Conservation (phyloP, 768 basidiomycete genomes). For the Panaeolus cyanescens region DNA sequence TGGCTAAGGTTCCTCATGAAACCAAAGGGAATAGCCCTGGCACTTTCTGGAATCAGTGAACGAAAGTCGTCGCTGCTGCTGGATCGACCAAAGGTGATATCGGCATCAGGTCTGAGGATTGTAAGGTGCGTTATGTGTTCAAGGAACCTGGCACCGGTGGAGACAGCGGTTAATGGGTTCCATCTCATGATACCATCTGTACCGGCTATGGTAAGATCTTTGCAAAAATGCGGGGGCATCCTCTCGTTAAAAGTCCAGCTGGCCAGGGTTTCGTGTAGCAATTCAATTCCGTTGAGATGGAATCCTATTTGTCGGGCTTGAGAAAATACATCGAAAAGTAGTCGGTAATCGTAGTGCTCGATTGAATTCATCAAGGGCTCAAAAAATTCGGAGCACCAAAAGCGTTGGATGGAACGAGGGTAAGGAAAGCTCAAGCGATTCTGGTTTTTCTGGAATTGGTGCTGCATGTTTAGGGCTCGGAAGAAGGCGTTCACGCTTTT, state of each 20-base stretch:
- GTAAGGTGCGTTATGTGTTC: slow-evolving; percentile 38
- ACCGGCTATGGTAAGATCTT: slow-evolving; percentile 33
- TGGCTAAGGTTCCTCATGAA: slow-evolving; percentile 32
- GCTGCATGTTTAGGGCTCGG: slow-evolving; percentile 29
- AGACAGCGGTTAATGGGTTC: slow-evolving; percentile 29
- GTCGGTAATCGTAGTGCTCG: slow-evolving; percentile 15
- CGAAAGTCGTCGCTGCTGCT: slow-evolving; percentile 6
- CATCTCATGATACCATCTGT: slow-evolving; percentile 22
- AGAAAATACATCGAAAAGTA: slow-evolving; percentile 27
- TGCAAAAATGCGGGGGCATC: slow-evolving; percentile 15
- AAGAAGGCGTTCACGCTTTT: slow-evolving; percentile 33
- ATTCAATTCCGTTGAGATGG: slow-evolving; percentile 27
- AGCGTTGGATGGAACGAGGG: slow-evolving; percentile 26
- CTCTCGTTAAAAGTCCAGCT: slow-evolving; percentile 19
- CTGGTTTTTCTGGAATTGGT: slow-evolving; percentile 6
- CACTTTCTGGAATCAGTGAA: slow-evolving; percentile 22
- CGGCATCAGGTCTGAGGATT: slow-evolving; percentile 26
- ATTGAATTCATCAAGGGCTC: slow-evolving; percentile 23
- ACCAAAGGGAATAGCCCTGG: slow-evolving; percentile 30
- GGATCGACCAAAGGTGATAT: background rate
- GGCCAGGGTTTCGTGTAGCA: slow-evolving; percentile 34
- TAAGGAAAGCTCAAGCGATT: slow-evolving; percentile 34
- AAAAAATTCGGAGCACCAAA: slow-evolving; percentile 35
- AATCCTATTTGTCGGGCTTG: slow-evolving; percentile 35
- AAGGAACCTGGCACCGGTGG: slow-evolving; percentile 34